Base-by-base conservation (phyloP, 306 rosid genomes). In the Cucurbita maxima region DNA sequence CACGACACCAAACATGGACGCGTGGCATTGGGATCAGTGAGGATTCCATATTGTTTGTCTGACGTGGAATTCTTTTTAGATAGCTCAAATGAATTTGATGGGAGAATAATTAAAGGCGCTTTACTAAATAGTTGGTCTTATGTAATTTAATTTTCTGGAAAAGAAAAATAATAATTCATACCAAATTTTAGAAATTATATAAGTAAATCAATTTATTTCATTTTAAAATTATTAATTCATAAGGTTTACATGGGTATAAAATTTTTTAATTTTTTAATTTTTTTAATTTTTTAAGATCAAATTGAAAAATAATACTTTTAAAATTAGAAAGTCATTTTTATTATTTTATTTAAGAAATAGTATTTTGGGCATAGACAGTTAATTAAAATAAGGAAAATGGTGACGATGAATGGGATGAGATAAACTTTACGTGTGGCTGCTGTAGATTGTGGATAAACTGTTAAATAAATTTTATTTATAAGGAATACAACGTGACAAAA, bases 11-110 rank as follows among this genome's bases (percentile, higher is more conserved):
- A 14, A 45, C 19, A 12, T 22, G 9, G 73, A 68, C 73, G 73
- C 73, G 73, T 68, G 73, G 73, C 53, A 20, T 22, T 4, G 72
- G 7, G 10, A 68, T 45, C 40, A 5, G 57, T 45, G 56, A 20
- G 57, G 57, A 68, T 68, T 68, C 57, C 73, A 62, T 16, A 3
- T 68, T 68, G 56, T 68, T 68, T 47, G 22, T 68, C 54, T 66
- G 54, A 66, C 72, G 72, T 66, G 72, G 72, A 66, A 66, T 66
- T 20, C 9, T 60, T 60, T 60, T n/a, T n/a, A n/a, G n/a, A n/a
- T n/a, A n/a, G n/a, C n/a, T n/a, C n/a, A n/a, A n/a, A n/a, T n/a
- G n/a, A n/a, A n/a, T n/a, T n/a, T n/a, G 41, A 60, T 30, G 66
- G 18, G 16, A 9, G 8, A 7, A 11, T 58, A 4, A 0, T 11